phyloP scores from a whole-genome alignment of 2,329 filamentous ascomycete genomes.

The Claviceps monticola region DNA sequence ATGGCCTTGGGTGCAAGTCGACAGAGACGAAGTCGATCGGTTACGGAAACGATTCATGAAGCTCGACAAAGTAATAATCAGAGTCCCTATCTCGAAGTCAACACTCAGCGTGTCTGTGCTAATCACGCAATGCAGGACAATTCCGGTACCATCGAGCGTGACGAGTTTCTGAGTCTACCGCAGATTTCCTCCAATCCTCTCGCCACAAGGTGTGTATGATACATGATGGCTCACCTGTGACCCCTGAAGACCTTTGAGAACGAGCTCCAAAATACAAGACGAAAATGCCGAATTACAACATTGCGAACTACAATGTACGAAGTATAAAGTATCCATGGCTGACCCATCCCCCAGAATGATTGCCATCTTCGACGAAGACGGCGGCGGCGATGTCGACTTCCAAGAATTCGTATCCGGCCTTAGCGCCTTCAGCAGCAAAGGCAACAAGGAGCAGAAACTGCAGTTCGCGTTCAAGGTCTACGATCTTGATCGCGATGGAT shows the following conservation, averaged over 20 bases:
- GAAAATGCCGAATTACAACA: too few relatives aligned
- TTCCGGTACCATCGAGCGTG: conserved; percentile 94
- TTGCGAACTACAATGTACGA: too few relatives aligned
- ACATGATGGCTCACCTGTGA: too few relatives aligned
- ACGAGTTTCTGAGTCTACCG: conserved; percentile 92
- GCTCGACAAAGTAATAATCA: conserved; percentile 65
- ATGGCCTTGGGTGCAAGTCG: conserved; percentile 43
- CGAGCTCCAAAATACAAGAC: too few relatives aligned
- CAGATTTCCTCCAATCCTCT: conserved; percentile 97
- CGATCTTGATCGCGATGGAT: conserved; percentile 96
- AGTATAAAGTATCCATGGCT: neutral
- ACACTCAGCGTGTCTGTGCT: neutral
- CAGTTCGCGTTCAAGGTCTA: conserved; percentile 98
- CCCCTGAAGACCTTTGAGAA: too few relatives aligned
- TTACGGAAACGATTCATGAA: conserved; percentile 98
- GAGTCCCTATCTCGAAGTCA: neutral
- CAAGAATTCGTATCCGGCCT: conserved; percentile 96
- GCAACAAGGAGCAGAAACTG: conserved; percentile 98
- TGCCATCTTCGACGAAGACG: conserved; percentile 97
- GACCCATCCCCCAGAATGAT: conserved; percentile 62
- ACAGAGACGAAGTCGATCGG: conserved; percentile 92
- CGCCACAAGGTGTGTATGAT: conserved; percentile 59
- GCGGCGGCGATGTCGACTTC: conserved; percentile 94
- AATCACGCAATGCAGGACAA: conserved; percentile 52
- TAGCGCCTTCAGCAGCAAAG: conserved; percentile 91